Base-by-base conservation (phyloP, 2,329 filamentous ascomycete genomes). In the Fusarium stilboides region DNA sequence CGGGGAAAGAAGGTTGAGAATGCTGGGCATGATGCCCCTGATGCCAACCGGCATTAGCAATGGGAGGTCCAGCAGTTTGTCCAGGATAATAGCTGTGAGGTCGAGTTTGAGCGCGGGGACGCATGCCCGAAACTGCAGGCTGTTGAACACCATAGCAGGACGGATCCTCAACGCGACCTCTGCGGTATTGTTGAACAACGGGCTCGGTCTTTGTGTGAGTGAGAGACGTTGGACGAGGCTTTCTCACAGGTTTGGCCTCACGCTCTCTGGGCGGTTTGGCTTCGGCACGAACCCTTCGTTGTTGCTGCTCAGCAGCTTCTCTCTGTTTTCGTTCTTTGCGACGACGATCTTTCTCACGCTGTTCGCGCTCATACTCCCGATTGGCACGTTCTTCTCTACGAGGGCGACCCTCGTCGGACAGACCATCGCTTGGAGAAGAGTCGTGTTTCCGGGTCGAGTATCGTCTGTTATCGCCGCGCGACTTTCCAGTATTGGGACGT, bases 401-500 rank as follows among this genome's bases (percentile, higher is more conserved):
- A 37, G 80, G 76, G 17, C 81, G 84, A 40, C 82, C 78, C 70
- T 85, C 81, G 70, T 84, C 83, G 65, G 78, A 80, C 39, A 80
- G 67, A 34, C 65, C 76, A 54, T 77, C 73, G 45, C 69, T 65
- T 14, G 74, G 52, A 72, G 81, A 79, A 15, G 82, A 79, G 42
- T 79, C 79, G 45, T 78, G 76, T 62, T 79, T 81, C 52, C 77
- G 57, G 77, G 67, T 76, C 22, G 74, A 57, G 17, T 74, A 68
- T 37, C 75, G 74, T 63, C 74, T 76, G 39, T 33, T 56, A 42
- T 84, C 80, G 65, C 84, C 82, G 64, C 84, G 82, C 43, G 83
- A 79, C 74, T 82, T 85, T 66, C 85, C 77, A 20, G 83, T 87
- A 74, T 88, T 88, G 72, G 86, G 82, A 33, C 80, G 81, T 71